Evolutionary conservation across 1,284 basidiomycete species (phyloP).

Genomic region (Caloboletus firmus): DNA sequence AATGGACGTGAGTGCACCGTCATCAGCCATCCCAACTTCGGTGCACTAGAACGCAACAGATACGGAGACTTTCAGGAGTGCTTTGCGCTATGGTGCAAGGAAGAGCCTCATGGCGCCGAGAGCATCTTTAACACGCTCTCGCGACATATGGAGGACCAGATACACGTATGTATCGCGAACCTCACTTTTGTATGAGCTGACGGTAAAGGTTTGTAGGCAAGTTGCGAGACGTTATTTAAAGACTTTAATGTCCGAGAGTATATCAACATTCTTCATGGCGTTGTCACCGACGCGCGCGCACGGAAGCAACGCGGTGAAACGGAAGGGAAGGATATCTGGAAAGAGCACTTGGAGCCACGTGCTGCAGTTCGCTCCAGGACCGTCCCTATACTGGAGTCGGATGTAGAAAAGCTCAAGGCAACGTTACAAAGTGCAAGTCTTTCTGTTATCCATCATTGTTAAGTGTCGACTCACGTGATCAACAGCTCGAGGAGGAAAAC

Average conservation of each 20-base stretch:
- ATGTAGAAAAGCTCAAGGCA: conserved; percentile 50
- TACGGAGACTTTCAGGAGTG: conserved; percentile 78
- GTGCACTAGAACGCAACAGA: conserved; percentile 37
- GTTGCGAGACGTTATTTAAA: conserved; percentile 57
- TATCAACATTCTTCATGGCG: conserved; percentile 65
- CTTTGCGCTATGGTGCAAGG: conserved; percentile 71
- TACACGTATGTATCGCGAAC: conserved; percentile 45
- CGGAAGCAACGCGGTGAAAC: conserved; percentile 50
- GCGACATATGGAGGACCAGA: conserved; percentile 65
- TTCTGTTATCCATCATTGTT: not conserved
- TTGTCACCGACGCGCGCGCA: conserved; percentile 69
- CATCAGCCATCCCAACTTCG: not conserved
- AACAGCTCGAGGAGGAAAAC: conserved; percentile 59
- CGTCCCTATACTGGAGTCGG: conserved; percentile 56
- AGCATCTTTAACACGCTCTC: conserved; percentile 67
- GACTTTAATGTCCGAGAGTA: conserved; percentile 65
- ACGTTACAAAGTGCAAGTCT: conserved; percentile 50
- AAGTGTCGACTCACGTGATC: not conserved
- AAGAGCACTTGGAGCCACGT: conserved; percentile 56
- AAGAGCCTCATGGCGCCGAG: conserved; percentile 66
- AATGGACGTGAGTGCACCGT: conserved; percentile 67
- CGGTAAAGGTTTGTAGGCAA: conserved; percentile 13
- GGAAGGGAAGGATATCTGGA: conserved; percentile 58
- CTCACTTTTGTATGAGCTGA: not conserved
- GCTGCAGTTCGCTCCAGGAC: conserved; percentile 61